Percentiles rank a stretch among this genome's conserved stretches.
Conservation (phyloP, 2,329 filamentous ascomycete species). For the Aspergillus eucalypticola region DNA sequence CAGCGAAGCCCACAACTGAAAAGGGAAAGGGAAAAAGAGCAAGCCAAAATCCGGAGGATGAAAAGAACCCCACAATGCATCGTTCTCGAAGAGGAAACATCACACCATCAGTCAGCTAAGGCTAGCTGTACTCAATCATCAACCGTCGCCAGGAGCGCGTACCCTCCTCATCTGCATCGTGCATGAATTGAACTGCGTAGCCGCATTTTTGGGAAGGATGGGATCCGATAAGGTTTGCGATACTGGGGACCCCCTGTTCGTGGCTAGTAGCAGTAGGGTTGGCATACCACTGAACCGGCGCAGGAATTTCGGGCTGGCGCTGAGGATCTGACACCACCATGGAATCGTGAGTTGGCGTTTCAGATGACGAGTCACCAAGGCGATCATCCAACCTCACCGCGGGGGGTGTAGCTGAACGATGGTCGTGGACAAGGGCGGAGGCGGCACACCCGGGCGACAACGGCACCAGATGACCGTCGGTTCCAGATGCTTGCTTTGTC, state of each 20-base stretch:
- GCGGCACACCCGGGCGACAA: not conserved
- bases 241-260: slow-evolving; percentile 12
- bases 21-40: slow-evolving; percentile 5
- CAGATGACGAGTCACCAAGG: slow-evolving; percentile 7
- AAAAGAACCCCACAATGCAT: not conserved
- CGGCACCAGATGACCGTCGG: not conserved
- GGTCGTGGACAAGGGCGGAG: slow-evolving; percentile 1
- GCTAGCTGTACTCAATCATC: slow-evolving; percentile 37
- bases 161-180: slow-evolving; percentile 32
- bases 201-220: slow-evolving; percentile 29
- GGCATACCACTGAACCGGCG: slow-evolving; percentile 16
- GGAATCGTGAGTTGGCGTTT: slow-evolving; percentile 10
- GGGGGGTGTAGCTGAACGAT: slow-evolving; percentile 4
- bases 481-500: slow-evolving; percentile 11
- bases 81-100: not conserved
- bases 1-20: not conserved
- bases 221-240: slow-evolving; percentile 11
- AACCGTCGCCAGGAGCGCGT: slow-evolving; percentile 36
- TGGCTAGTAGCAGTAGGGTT: not conserved
- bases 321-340: slow-evolving; percentile 11
- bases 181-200: slow-evolving; percentile 35
- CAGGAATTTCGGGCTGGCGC: slow-evolving; percentile 9
- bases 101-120: slow-evolving; percentile 17
- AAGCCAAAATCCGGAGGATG: slow-evolving; percentile 1
- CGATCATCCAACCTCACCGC: slow-evolving; percentile 8